Conservation (phyloP, 768 basidiomycete species). For the Collybia sordida region DNA sequence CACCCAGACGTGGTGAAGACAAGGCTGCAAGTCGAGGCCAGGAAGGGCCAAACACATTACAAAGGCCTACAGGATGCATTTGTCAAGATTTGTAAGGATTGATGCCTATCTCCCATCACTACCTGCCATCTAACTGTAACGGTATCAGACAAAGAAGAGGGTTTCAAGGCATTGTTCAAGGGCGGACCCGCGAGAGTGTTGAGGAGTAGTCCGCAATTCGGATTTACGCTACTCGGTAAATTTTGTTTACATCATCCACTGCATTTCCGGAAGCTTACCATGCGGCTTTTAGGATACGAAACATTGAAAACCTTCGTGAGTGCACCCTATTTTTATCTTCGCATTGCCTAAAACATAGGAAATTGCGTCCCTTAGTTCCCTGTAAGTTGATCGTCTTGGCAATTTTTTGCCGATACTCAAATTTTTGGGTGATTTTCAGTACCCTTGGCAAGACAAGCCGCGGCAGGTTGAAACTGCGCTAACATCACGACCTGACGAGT, state of each 20-base stretch:
- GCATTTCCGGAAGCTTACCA: background rate
- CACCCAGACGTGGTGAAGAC: slow-evolving; percentile 93
- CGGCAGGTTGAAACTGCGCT: slow-evolving; percentile 69
- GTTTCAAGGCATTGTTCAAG: slow-evolving; percentile 87
- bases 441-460: slow-evolving; percentile 76
- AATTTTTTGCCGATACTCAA: slow-evolving; percentile 19
- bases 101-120: background rate
- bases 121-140: slow-evolving; percentile 10
- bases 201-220: slow-evolving; percentile 91
- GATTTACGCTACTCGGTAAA: slow-evolving; percentile 79
- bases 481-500: slow-evolving; percentile 73
- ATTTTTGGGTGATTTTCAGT: slow-evolving; percentile 43
- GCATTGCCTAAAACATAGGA: background rate
- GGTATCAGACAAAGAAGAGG: slow-evolving; percentile 80
- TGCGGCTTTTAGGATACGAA: slow-evolving; percentile 35
- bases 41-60: slow-evolving; percentile 89
- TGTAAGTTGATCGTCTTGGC: slow-evolving; percentile 32
- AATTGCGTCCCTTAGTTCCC: slow-evolving; percentile 37
- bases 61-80: slow-evolving; percentile 90
- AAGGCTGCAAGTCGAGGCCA: slow-evolving; percentile 88
- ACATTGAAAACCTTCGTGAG: slow-evolving; percentile 46
- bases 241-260: background rate
- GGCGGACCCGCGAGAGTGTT: slow-evolving; percentile 87
- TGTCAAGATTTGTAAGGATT: slow-evolving; percentile 74
- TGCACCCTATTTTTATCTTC: slow-evolving; percentile 10